Evolutionary conservation across 2,329 filamentous ascomycete genomes (phyloP).

Genomic region (Ramichloridium luteum): DNA sequence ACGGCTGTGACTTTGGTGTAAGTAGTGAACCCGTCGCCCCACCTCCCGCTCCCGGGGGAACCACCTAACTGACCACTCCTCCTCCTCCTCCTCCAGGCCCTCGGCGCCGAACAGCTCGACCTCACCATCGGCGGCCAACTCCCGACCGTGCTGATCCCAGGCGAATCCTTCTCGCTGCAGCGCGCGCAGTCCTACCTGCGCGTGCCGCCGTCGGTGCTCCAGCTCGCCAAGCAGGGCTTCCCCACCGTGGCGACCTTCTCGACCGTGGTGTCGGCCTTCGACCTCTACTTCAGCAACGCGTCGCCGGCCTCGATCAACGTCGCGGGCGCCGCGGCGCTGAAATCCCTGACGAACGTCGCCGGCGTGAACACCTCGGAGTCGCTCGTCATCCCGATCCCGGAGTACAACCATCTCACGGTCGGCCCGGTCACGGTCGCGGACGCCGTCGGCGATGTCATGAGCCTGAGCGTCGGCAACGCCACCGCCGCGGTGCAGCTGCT

Average conservation of each 20-base stretch:
- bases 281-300: conserved; percentile 3
- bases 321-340: neutral
- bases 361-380: neutral
- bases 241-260: neutral
- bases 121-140: conserved; percentile 2
- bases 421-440: neutral
- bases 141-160: conserved; percentile 1
- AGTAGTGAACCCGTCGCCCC: too few relatives aligned
- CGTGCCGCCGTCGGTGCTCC: conserved; percentile 1
- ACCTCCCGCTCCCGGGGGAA: too few relatives aligned
- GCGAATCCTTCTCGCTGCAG: conserved; percentile 1
- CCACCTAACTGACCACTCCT: too few relatives aligned
- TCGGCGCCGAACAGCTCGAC: conserved; percentile 1
- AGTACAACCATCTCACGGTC: neutral
- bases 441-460: neutral
- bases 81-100: neutral
- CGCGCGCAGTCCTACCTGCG: conserved; percentile 3
- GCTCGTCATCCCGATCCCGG: conserved; percentile 1
- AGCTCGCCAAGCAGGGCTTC: neutral
- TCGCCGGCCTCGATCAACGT: conserved; percentile 1
- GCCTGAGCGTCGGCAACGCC: neutral
- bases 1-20: conserved; percentile 3
- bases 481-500: neutral
- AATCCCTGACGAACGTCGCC: neutral
- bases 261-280: conserved; percentile 1